Evolutionary conservation across 2,329 filamentous ascomycete species (phyloP).

Genomic region (Emmonsiellopsis sp.): DNA sequence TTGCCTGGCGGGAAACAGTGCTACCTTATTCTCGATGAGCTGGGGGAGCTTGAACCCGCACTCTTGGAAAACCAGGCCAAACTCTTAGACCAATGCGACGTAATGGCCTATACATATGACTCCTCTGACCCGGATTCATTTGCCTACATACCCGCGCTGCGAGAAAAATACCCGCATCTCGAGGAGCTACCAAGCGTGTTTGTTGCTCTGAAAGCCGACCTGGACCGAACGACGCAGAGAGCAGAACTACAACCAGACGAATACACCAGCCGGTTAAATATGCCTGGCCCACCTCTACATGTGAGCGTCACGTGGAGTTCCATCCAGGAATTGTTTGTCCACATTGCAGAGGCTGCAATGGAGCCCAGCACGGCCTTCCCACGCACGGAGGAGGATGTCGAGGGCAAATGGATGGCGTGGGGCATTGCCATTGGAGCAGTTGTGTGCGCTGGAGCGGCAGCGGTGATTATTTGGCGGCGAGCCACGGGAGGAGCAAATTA

Average conservation of each 20-base stretch:
- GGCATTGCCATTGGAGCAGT: conserved; percentile 75
- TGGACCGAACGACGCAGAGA: conserved; percentile 93
- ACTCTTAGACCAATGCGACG: conserved; percentile 75
- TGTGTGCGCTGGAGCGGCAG: conserved; percentile 48
- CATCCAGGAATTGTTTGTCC: conserved; percentile 88
- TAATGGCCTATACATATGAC: conserved; percentile 93
- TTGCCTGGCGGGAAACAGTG: conserved; percentile 93
- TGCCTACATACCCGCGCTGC: conserved; percentile 74
- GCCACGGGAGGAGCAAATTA: conserved; percentile 27
- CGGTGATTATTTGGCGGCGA: conserved; percentile 51
- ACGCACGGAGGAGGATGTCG: conserved; percentile 70
- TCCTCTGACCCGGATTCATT: conserved; percentile 96
- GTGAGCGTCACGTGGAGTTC: conserved; percentile 92
- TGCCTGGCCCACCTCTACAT: conserved; percentile 77
- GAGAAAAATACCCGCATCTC: conserved; percentile 69
- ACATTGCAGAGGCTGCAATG: conserved; percentile 81
- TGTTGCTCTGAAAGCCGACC: conserved; percentile 86
- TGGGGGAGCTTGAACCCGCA: conserved; percentile 89
- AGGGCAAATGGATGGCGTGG: conserved; percentile 70
- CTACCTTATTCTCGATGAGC: conserved; percentile 89
- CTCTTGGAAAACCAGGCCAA: conserved; percentile 87
- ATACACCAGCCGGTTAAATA: conserved; percentile 74
- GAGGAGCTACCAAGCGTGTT: conserved; percentile 88
- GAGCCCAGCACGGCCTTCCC: conserved; percentile 83
- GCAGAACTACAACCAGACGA: conserved; percentile 85